Conservation (phyloP, 345 rosid species). For the Atalantia buxifolia region DNA sequence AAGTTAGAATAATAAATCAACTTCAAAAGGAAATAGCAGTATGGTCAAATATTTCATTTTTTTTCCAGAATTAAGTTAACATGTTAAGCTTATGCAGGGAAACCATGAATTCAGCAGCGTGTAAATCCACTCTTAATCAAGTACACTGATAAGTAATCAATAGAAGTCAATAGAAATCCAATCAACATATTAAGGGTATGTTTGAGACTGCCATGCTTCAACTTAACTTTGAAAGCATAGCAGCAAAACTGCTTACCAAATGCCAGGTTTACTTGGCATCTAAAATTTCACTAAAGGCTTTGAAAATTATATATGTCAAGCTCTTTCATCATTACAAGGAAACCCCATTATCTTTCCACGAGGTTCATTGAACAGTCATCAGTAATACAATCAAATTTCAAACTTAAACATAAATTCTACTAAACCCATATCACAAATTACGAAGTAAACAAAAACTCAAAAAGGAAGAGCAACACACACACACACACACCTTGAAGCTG, state of each 20-base stretch:
- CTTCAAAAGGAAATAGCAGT: not conserved
- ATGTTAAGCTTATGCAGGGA: not conserved
- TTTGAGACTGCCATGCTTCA: not conserved
- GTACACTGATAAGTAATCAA: not conserved
- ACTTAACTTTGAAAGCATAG: not conserved
- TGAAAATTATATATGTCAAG: not conserved
- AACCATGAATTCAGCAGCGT: not conserved
- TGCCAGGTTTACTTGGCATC: too few species aligned
- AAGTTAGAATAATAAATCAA: not conserved
- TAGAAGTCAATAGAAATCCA: not conserved
- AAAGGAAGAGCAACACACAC: not conserved
- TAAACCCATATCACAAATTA: not conserved
- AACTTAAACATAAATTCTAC: not conserved
- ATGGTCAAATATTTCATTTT: not conserved
- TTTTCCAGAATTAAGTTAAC: not conserved
- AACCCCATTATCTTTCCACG: not conserved
- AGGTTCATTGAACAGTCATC: not conserved
- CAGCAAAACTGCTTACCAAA: not conserved
- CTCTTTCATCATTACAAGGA: not conserved
- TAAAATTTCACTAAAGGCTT: too few species aligned
- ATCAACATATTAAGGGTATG: not conserved
- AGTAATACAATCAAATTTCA: not conserved
- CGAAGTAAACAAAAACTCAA: not conserved
- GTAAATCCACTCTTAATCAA: not conserved
- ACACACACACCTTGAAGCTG: conserved; percentile 56